phyloP scores from a whole-genome alignment of 2,329 filamentous ascomycete species.

The Beauveria scarabaeidicola region DNA sequence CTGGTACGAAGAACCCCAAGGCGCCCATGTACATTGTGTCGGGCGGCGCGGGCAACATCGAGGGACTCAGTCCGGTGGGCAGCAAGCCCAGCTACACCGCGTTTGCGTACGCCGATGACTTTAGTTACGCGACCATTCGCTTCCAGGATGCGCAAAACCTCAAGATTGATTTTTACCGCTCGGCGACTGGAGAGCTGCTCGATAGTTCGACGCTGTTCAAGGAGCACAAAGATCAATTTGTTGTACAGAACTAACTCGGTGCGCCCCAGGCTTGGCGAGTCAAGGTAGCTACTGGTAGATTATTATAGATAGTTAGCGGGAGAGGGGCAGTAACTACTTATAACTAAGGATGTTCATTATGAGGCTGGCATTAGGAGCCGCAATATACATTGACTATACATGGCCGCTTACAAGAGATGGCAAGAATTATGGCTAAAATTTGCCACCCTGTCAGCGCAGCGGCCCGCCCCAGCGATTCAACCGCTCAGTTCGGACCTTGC shows the following conservation, averaged over 20 bases:
- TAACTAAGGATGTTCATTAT: not conserved
- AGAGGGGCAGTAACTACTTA: not conserved
- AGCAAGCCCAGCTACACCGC: slow-evolving; percentile 21
- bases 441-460: slow-evolving; percentile 1
- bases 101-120: slow-evolving; percentile 31
- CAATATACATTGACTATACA: not conserved
- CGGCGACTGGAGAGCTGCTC: slow-evolving; percentile 37
- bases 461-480: not conserved
- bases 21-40: slow-evolving; percentile 33
- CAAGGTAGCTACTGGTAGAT: not conserved
- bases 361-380: not conserved
- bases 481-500: not conserved
- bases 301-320: not conserved
- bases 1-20: slow-evolving; percentile 27
- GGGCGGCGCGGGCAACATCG: slow-evolving; percentile 48
- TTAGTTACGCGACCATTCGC: slow-evolving; percentile 40
- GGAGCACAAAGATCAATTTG: slow-evolving; percentile 36
- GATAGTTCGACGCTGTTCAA: slow-evolving; percentile 42
- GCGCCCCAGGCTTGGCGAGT: not conserved
- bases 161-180: slow-evolving; percentile 42
- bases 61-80: slow-evolving; percentile 23
- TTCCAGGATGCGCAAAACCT: slow-evolving; percentile 38
- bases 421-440: not conserved
- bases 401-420: not conserved
- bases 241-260: slow-evolving; percentile 16